Base-by-base conservation (phyloP, 225 moss, liverwort and hornwort genomes). In the Bryum argenteum region DNA sequence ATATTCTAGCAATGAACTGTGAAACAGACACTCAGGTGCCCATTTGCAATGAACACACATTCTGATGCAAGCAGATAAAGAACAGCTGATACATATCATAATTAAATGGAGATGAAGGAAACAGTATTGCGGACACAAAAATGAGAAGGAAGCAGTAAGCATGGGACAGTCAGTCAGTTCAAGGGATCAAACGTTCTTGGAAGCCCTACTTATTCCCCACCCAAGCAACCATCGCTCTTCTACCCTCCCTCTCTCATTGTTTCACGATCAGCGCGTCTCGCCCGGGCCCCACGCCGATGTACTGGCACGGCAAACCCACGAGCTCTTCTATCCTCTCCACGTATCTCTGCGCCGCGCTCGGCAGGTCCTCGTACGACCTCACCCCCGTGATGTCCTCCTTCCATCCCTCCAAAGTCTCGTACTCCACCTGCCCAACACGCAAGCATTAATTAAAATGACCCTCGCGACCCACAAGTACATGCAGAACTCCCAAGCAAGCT, bases 271-370 rank as follows among this genome's bases (percentile, higher is more conserved):
- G 75, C 54, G 97, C 97, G 62, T 98, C 97, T 11, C 97, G 86
- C 61, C 97, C 94, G 21, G 97, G 94, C 64, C 97, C 97, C 58
- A 98, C 97, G 54, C 97, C 97, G 37, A 98, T 98, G 52, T 78
- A 98, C 53, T 75, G 85, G 73, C 91, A 78, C 20, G 89, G 91
- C 33, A 94, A 75, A 11, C 83, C 89, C 11, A 72, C 47, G 10
- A 80, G 65, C 42, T 52, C 63, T 57, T 79, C 79, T 84, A 98
- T 94, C 71, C 97, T 92, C 82, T 89, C 91, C 69, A 98, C 91
- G 33, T 94, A 98, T 33, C 73, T 87, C 79, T 75, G 84, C n/a
- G 94, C 97, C 24, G 88, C 92, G 50, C 70, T 74, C 67, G 97
- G 97, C n/a, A 98, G 85, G 18, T 91, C 85, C 55, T 88, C 71